These are phyloP conservation scores for Microdochium nivale DNA, from an alignment of 2,329 filamentous ascomycete genomes.

Conservation along the genomic window DNA sequence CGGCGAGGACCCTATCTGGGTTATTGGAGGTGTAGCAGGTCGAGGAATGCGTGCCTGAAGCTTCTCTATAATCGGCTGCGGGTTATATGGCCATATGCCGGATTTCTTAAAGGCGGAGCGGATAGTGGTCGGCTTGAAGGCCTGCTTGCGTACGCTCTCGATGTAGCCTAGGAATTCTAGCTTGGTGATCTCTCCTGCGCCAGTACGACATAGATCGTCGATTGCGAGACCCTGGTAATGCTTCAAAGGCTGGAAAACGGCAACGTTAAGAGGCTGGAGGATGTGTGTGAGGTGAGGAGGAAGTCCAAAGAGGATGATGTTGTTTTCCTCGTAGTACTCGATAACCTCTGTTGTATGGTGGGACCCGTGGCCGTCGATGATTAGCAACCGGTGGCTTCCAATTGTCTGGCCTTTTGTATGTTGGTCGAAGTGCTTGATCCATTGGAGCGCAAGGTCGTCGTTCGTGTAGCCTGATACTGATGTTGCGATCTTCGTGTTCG, in stretches of 20 bases:
- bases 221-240: neutral
- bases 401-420: neutral
- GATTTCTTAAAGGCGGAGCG: neutral
- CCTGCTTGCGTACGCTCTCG: neutral
- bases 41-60: neutral
- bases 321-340: conserved; percentile 7
- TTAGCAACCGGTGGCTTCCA: conserved; percentile 4
- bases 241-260: neutral
- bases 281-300: conserved; percentile 14
- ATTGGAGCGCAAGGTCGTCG: neutral
- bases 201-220: neutral
- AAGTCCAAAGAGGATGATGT: conserved; percentile 9
- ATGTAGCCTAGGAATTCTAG: neutral
- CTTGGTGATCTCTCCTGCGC: neutral
- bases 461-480: neutral
- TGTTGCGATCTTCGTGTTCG: conserved; percentile 2
- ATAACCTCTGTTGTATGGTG: conserved; percentile 10
- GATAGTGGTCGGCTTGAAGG: neutral
- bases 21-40: neutral
- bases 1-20: neutral
- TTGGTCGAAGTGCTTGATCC: neutral
- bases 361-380: conserved; percentile 10
- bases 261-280: conserved; percentile 10
- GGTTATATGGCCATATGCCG: neutral
- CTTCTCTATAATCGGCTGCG: neutral